Evolutionary conservation across 768 basidiomycete species (phyloP), one percentile per base, ranked within the genome.

Genomic region (Trametes villosa): DNA sequence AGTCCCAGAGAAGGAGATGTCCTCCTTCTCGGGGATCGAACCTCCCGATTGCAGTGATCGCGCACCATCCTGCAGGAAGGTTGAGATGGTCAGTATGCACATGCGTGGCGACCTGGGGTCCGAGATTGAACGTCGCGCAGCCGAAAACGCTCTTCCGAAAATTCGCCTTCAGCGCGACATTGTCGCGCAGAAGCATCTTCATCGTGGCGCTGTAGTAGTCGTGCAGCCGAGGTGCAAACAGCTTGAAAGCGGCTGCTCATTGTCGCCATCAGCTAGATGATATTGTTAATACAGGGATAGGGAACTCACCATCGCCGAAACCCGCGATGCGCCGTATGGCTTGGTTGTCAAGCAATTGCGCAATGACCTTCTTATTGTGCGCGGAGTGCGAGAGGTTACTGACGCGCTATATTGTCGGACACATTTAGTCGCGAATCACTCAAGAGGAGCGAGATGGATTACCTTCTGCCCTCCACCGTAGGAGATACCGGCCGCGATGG

Each of bases 51-150:
- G 74, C 66, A 2, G 62, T 67, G 12, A 78, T 73, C 0, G 67
- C 67, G 51, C 76, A 80, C 65, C 70, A 69, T 0, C 75, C 74
- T 33, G 62, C 68, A 0, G 75, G 64, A 0, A 73, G 53, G 40
- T 80, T 79, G 12, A 48, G 53, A 24, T 17, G 44, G 45, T 80
- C 76, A 0, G 60, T 57, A 22, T 76, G 76, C 0, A 60, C 45
- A 0, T 33, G 33, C 0, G 68, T 68, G 2, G 67, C 42, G 0
- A 65, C 66, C 0, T 57, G 51, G 0, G 51, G 53, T 1, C 73
- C 72, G 22, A 76, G 69, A 46, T 78, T 77, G 63, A 77, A 73
- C 0, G 68, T 72, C 0, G 53, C 29, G 0, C 66, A 46, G 0
- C 74, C 63, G 20, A 72, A 78, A 0, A 75, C 33, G 3, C 70